Conservation (phyloP, 1,139 yeast species). For the Taphrina wiesneri region DNA sequence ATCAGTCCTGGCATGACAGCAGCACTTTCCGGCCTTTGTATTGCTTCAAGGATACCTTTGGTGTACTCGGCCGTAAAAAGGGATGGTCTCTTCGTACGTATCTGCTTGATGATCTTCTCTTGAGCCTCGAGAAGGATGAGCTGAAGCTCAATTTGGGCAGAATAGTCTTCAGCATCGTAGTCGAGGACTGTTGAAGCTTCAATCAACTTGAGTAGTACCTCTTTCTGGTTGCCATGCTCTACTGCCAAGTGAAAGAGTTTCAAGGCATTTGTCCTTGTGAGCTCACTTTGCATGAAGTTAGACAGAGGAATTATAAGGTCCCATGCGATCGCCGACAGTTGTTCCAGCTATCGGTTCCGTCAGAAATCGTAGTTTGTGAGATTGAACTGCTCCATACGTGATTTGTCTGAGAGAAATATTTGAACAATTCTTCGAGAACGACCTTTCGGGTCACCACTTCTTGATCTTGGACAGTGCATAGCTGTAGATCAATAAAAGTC, state of each 20-base stretch:
- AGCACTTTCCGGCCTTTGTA: not conserved
- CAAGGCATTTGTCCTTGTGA: not conserved
- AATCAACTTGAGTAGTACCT: slow-evolving; percentile 15
- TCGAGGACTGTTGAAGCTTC: slow-evolving; percentile 3
- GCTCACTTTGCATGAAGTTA: not conserved
- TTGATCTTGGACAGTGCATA: not conserved
- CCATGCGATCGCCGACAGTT: slow-evolving; percentile 19
- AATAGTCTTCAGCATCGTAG: not conserved
- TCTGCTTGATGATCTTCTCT: not conserved
- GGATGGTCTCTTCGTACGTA: slow-evolving; percentile 19
- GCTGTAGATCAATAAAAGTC: slow-evolving; percentile 3
- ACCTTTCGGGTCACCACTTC: not conserved
- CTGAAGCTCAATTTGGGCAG: not conserved
- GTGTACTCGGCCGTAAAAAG: slow-evolving; percentile 24
- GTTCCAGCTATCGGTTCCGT: not conserved
- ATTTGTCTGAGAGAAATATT: not conserved
- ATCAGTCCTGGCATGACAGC: not conserved
- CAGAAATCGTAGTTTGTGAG: not conserved
- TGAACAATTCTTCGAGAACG: not conserved
- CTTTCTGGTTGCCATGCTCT: slow-evolving; percentile 1
- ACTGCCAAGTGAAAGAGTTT: slow-evolving; percentile 3
- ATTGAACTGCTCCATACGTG: slow-evolving; percentile 3
- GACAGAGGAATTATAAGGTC: slow-evolving; percentile 15
- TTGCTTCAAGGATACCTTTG: slow-evolving; percentile 1
- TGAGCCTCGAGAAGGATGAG: not conserved